These are phyloP conservation scores for Fusarium oligoseptatum DNA, from an alignment of 2,329 filamentous ascomycete species.

Conservation along the genomic window DNA sequence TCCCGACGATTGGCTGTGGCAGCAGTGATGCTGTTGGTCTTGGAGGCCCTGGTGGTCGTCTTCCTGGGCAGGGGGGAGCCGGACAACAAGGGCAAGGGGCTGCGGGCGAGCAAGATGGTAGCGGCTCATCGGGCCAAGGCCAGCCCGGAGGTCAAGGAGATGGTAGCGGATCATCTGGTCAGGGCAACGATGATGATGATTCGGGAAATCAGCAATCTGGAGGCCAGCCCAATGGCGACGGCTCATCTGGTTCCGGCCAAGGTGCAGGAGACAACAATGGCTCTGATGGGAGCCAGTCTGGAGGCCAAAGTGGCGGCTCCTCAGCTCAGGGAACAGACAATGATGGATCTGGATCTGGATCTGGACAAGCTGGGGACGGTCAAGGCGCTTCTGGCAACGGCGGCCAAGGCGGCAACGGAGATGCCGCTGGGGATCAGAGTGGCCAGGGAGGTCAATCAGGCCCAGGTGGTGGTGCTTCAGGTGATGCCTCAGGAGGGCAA, in stretches of 20 bases:
- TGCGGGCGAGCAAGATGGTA: not conserved
- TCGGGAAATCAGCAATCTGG: not conserved
- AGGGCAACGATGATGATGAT: not conserved
- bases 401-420: not conserved
- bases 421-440: not conserved
- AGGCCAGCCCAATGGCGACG: not conserved
- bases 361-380: not conserved
- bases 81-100: not conserved
- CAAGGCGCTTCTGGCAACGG: not conserved
- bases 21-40: not conserved
- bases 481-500: not conserved
- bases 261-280: not conserved
- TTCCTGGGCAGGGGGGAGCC: not conserved
- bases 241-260: not conserved
- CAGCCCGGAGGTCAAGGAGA: not conserved
- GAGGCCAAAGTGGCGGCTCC: not conserved
- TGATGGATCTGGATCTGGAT: not conserved
- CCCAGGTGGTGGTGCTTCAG: not conserved
- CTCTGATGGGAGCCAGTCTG: not conserved
- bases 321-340: not conserved
- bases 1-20: slow-evolving; percentile 10
- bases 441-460: not conserved
- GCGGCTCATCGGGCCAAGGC: not conserved
- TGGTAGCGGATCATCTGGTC: not conserved
- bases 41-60: slow-evolving; percentile 27